Base-by-base conservation (phyloP, 83 land plant species). In the Picea abies region DNA sequence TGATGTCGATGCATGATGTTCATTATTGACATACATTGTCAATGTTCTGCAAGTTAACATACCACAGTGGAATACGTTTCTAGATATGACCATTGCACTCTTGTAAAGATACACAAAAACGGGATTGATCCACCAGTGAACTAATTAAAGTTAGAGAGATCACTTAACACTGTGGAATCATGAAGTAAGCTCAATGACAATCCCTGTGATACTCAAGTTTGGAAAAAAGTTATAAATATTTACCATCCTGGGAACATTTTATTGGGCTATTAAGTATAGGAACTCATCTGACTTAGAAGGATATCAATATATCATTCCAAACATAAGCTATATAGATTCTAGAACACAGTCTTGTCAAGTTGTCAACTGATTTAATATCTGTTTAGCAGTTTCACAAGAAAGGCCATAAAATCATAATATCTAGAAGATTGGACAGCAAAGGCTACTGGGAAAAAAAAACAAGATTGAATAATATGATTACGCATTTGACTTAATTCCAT, bases 401-500 rank as follows among this genome's bases (percentile, higher is more conserved):
- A 70, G 75, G 75, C n/a, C 37, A 47, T 70, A 70, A 70, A 37
- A 70, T 19, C 10, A 15, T 37, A 70, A 17, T 7, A 37, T 70
- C 39, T 70, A 35, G 47, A 37, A 37, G 75, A 37, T 41, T 37
- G 39, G 44, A 35, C 17, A 70, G 2, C n/a, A 70, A 37, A 70
- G 75, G 47, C 75, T 20, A 37, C 75, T 5, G 10, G 14, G 19
- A 19, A 12, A 35, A 69, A 35, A 69, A 14, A 15, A n/a, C 39
- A 70, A 37, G 75, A 70, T 20, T 70, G 72, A 68, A 68, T 37
- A 70, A 37, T 20, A 70, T 37, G 47, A 70, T 70, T 37, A 9
- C 75, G 37, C 75, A 37, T 16, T 70, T 37, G 17, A 70, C 20
- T 70, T 70, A 70, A 69, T 69, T 70, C 39, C n/a, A 70, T 17